Base-by-base conservation (phyloP, 1,139 yeast species). In the Dujonia santamariae region DNA sequence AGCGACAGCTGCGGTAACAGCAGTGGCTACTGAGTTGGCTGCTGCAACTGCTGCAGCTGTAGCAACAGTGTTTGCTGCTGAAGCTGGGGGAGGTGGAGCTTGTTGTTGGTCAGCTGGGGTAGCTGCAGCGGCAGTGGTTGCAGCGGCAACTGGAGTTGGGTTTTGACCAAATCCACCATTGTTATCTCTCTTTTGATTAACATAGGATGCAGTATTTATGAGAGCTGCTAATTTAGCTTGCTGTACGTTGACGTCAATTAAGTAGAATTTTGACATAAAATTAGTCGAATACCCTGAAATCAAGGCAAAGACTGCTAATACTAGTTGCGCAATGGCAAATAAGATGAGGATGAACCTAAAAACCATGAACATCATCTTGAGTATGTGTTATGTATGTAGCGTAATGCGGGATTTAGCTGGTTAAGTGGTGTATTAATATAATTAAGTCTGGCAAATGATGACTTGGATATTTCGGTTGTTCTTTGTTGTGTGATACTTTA, bases 281-380 rank as follows among this genome's bases (percentile, higher is more conserved):
- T 12, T 13, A 12, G 64, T 62, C 30, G 55, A 53, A 45, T 64
- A 67, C 1, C 74, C 64, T 1, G 75, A 73, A n/a, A 64, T 53
- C 8, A 69, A 34, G 5, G 71, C 72, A 53, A 68, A 66, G 2
- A 56, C 48, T 11, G 69, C 52, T 18, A 67, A 53, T n/a, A 67
- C 35, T 2, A 61, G 48, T 4, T 59, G 52, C 14, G 63, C 67
- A 12, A 65, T 34, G 12, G 74, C 57, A 33, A 67, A 54, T 19
- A 67, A 37, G 15, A 67, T 50, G 29, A 67, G 50, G 14, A 66
- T 36, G 25, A 57, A 47, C 37, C 75, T 50, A 40, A 67, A 65
- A 26, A 63, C 37, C 36, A 54, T 61, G 37, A 61, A 63, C 57
- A 63, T 59, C 40, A 36, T 36, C 21, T 34, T 29, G 28, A 8